Base-by-base conservation (phyloP, 805 yeast genomes). In the Kuraishia floccosa region DNA sequence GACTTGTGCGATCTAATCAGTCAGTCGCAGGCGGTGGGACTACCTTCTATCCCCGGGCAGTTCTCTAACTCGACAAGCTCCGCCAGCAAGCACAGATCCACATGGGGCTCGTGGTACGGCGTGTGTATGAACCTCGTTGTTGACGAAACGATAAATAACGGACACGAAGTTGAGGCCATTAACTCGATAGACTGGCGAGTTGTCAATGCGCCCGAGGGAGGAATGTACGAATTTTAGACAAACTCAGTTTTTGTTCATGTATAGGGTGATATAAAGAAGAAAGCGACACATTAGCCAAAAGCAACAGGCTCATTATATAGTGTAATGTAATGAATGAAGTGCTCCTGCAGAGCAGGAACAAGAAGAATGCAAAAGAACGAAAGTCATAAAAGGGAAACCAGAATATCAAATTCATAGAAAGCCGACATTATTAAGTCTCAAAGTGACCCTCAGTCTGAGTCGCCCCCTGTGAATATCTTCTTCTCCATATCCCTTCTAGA, bases 31-130 rank as follows among this genome's bases (percentile, higher is more conserved):
- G 40, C 41, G 16, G 28, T 35, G 17, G 37, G 33, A 24, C 11
- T 13, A 15, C 28, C 32, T 16, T 33, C 30, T 25, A 23, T 19
- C 5, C 23, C 25, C 30, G 27, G 17, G 15, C n/a, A n/a, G n/a
- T n/a, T n/a, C n/a, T n/a, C n/a, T n/a, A 40, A 46, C 22, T 46
- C 50, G 4, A 42, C 47, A n/a, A 17, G 27, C 9, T 24, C 31
- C 6, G 4, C 16, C 3, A 7, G 11, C 9, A 17, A 13, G n/a
- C 11, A 17, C 22, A 63, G 80, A 46, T 62, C 73, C 3, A 32
- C 69, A 2, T 79, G 81, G 79, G 75, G 89, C 6, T 59, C 78
- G 5, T 73, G 81, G 72, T 73, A 69, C 46, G 91, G 89, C 3
- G 74, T 76, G 27, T 68, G 68, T 32, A 42, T 78, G 23, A 71